Conservation (phyloP, 768 basidiomycete genomes). For the Mycena rebaudengoi region DNA sequence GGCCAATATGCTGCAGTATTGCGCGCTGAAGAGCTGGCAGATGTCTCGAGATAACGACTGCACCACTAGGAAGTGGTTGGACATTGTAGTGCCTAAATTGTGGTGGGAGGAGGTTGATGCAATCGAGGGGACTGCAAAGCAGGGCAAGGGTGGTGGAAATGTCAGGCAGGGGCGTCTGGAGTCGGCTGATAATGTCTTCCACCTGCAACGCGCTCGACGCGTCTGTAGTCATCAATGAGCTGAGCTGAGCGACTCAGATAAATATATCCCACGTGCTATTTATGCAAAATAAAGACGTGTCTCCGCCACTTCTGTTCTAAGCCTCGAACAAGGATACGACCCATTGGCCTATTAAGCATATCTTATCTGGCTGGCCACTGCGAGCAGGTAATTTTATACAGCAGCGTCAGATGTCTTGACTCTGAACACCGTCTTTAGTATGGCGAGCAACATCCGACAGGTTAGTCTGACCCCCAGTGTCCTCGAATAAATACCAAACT, state of each 20-base stretch:
- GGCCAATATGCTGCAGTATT: slow-evolving; percentile 69
- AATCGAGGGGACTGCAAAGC: slow-evolving; percentile 65
- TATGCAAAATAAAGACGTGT: background rate
- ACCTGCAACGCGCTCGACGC: slow-evolving; percentile 25
- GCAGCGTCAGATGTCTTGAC: too few species aligned
- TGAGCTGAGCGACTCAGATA: background rate
- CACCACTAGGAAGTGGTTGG: slow-evolving; percentile 42
- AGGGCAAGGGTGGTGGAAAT: slow-evolving; percentile 61
- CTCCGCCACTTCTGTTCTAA: too few species aligned
- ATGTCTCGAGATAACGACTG: slow-evolving; percentile 48
- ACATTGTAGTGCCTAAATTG: slow-evolving; percentile 55
- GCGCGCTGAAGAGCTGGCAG: slow-evolving; percentile 68
- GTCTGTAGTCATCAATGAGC: background rate
- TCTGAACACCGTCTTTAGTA: slow-evolving; percentile 6
- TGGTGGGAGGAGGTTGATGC: slow-evolving; percentile 66
- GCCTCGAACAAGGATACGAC: too few species aligned
- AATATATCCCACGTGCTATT: background rate
- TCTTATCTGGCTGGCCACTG: too few species aligned
- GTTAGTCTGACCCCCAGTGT: background rate
- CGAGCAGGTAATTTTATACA: too few species aligned
- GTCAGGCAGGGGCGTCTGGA: slow-evolving; percentile 58
- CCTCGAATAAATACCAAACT: background rate
- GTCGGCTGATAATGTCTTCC: slow-evolving; percentile 51
- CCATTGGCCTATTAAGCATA: too few species aligned
- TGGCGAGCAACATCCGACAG: slow-evolving; percentile 27